Evolutionary conservation across 768 basidiomycete genomes (phyloP).

Genomic region (Hygrophorus pudorinus): DNA sequence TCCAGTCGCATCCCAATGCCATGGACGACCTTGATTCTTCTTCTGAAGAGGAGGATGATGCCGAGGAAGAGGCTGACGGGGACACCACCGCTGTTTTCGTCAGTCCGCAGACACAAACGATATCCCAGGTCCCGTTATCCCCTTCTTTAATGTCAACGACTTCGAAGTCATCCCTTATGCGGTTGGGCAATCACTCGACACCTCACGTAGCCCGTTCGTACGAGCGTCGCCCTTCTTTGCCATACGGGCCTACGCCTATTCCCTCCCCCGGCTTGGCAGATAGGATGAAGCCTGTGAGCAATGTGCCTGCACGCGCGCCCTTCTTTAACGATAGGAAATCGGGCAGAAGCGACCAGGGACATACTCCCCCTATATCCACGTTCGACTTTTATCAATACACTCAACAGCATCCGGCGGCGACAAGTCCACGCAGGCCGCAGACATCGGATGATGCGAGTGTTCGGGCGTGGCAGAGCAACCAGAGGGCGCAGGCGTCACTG

Average conservation of each 20-base stretch:
- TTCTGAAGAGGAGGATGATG: conserved; percentile 31
- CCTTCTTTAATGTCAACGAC: conserved; percentile 10
- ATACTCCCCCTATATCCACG: conserved; percentile 26
- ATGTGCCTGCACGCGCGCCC: conserved; percentile 32
- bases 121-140: conserved; percentile 24
- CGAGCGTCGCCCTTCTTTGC: conserved; percentile 24
- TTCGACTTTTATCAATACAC: conserved; percentile 37
- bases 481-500: conserved; percentile 46
- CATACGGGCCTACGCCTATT: conserved; percentile 12
- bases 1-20: conserved; percentile 59
- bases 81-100: conserved; percentile 16
- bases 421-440: conserved; percentile 9
- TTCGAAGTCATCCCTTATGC: conserved; percentile 42
- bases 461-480: conserved; percentile 23
- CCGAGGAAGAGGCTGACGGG: conserved; percentile 6
- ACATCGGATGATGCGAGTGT: conserved; percentile 23
- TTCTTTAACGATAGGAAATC: conserved; percentile 40
- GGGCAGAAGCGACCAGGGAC: conserved; percentile 27
- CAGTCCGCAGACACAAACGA: conserved; percentile 27
- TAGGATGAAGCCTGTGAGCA: conserved; percentile 41
- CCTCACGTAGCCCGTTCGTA: conserved; percentile 43
- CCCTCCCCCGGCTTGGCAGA: conserved; percentile 18
- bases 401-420: conserved; percentile 7
- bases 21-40: conserved; percentile 67
- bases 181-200: conserved; percentile 59